Base-by-base conservation (phyloP, 2,329 filamentous ascomycete species). In the Paracamarosporium sp. region DNA sequence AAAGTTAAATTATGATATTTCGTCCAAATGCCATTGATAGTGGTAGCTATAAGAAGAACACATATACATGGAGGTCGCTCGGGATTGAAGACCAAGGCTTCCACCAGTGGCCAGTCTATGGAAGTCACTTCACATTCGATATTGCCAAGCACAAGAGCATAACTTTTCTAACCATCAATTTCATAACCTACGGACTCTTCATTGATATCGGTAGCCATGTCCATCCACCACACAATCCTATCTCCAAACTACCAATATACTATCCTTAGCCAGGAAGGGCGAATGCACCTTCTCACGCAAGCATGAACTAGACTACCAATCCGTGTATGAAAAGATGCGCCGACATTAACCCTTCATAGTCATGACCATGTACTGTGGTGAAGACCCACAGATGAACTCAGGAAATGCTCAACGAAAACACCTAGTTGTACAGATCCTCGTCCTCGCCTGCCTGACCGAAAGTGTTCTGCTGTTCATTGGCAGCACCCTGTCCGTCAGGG, bases 371-470 rank as follows among this genome's bases (percentile, higher is more conserved):
- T 35, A 24, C 50, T 44, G 24, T 41, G 48, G 28, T 50, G 47
- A 41, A 50, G 27, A 41, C 43, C 31, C 33, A 31, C 44, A 48
- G 30, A 44, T 51, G 40, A 55, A 53, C 51, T 36, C 24, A 45
- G 47, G 25, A 46, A 56, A 55, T 35, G 53, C 24, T 35, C 36
- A 45, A 36, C 27, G 36, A 43, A 52, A 46, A 35, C 47, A 59
- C 79, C 86, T 93, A 97, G 82, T 97, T 92, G 80, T 98, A 98
- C 78, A 98, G 91, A 82, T 93, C 94, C 80, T 97, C 94, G 76
- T 98, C 94, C 78, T 96, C 93, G 71, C 92, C 94, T 67, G 88
- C 91, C 72, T 93, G 90, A 64, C 93, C 93, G 70, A 95, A 93
- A 48, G 78, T 81, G 64, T 80, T 79, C 75, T 80, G 69, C 69